Evolutionary conservation across 441 rosid species (phyloP), one percentile per base, ranked within the genome.

Genomic region (Metrosideros polymorpha): DNA sequence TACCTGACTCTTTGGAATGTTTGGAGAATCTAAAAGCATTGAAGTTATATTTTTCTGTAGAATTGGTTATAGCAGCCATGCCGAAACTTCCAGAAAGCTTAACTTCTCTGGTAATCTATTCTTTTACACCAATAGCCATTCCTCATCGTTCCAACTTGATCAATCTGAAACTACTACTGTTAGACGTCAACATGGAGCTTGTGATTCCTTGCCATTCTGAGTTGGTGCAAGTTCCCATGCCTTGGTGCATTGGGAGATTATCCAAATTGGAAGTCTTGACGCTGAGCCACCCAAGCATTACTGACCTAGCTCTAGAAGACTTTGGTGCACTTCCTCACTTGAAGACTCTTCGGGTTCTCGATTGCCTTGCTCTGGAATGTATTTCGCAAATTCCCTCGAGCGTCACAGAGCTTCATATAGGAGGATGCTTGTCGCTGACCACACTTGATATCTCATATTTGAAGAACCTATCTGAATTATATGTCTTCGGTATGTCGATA

Each of bases 361-460:
- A 2, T 17, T 63, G 75, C 3, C 0, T 0, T 8, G 42, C 42
- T 63, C 3, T 63, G 2, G 10, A 30, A 63, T 1, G 43, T 24
- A 30, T 63, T 32, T 9, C 12, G 42, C 25, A 17, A 4, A 63
- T 63, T 30, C 76, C 76, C 25, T 32, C 12, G 25, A 17, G 42
- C 32, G 25, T 63, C 4, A 32, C 76, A 2, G 32, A 30, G 0
- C 76, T 63, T 63, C 76, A 30, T 30, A 30, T 63, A 17, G 42
- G 12, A 17, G 4, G 0, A 7, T 63, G 43, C 24, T 3, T 1
- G 2, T 30, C 10, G 6, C 12, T 63, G 6, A 63, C 76, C 25
- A 30, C 42, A 30, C 42, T 17, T 2, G 76, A 63, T 18, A 63
- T 63, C 42, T 63, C 42, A 63, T 30, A 63, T 32, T 17, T 32